Evolutionary conservation across 164 flowering plant genomes (phyloP).

Genomic region (Magnolia kwangsiensis): DNA sequence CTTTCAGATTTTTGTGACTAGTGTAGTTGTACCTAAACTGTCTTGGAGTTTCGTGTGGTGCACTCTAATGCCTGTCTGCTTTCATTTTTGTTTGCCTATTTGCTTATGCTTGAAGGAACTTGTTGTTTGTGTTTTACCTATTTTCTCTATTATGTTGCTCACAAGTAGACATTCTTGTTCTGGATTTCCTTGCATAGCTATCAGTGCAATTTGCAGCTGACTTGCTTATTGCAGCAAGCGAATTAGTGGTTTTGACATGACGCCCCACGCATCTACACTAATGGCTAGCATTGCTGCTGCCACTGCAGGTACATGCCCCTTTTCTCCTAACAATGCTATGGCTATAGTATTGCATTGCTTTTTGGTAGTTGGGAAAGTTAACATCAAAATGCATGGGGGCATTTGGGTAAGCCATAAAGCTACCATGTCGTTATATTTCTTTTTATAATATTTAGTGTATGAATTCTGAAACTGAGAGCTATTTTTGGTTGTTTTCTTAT

Average conservation of each 20-base stretch:
- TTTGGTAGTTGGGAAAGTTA: too few species aligned
- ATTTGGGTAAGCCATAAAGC: constrained; percentile 68
- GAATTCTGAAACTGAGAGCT: constrained; percentile 76
- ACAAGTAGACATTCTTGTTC: neutral
- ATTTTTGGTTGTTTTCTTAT: constrained; percentile 72
- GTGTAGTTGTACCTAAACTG: too few species aligned
- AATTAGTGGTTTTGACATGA: constrained; percentile 94
- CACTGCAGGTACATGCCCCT: constrained; percentile 48
- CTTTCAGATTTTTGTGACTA: too few species aligned
- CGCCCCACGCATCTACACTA: constrained; percentile 77
- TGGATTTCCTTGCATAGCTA: neutral
- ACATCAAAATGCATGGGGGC: constrained; percentile 54
- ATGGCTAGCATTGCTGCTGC: constrained; percentile 43
- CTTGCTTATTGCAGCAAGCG: constrained; percentile 59
- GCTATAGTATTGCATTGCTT: too few species aligned
- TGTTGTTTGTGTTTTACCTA: neutral
- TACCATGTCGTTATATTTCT: constrained; percentile 19
- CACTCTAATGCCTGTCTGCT: too few species aligned
- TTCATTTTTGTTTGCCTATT: too few species aligned
- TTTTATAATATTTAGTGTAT: constrained; percentile 41
- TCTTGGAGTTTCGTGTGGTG: too few species aligned
- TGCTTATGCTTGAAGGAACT: too few species aligned
- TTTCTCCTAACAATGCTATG: neutral
- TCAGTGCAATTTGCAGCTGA: neutral
- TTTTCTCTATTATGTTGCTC: neutral